A percentile compares a stretch with the other conserved stretches of the same genome.
Evolutionary conservation across 2,329 filamentous ascomycete genomes (phyloP).

Genomic region (Colletotrichum tabaci): DNA sequence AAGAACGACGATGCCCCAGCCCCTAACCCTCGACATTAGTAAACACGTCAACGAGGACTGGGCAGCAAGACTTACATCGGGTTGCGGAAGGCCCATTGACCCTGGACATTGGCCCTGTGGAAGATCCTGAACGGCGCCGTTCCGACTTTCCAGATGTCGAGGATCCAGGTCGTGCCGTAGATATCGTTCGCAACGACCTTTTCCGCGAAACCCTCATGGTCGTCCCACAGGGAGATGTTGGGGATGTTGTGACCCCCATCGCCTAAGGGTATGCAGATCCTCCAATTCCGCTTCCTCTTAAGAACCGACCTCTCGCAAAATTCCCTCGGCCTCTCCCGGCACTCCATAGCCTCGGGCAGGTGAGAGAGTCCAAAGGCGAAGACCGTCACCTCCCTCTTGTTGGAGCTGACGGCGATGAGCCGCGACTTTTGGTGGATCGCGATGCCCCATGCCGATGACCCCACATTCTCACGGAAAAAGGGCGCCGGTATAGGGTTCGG

Average conservation of each 20-base stretch:
- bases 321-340: constrained; percentile 40
- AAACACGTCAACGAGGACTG: background rate
- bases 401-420: constrained; percentile 88
- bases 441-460: constrained; percentile 88
- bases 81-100: constrained; percentile 41
- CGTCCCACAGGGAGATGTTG: constrained; percentile 66
- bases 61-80: constrained; percentile 16
- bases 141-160: constrained; percentile 65
- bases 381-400: constrained; percentile 70
- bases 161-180: constrained; percentile 62
- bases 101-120: constrained; percentile 28
- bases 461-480: constrained; percentile 85
- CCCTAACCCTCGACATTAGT: constrained; percentile 47
- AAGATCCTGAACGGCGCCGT: constrained; percentile 36
- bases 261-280: constrained; percentile 62
- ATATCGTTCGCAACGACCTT: constrained; percentile 68
- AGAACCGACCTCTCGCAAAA: constrained; percentile 54
- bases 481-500: constrained; percentile 52
- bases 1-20: constrained; percentile 66
- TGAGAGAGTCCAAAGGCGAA: constrained; percentile 63
- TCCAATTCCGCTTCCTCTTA: constrained; percentile 63
- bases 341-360: constrained; percentile 41
- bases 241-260: constrained; percentile 63
- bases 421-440: constrained; percentile 86
- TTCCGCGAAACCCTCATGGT: constrained; percentile 62